Evolutionary conservation across 2,329 filamentous ascomycete genomes (phyloP), one percentile per base, ranked within the genome.

Genomic region (Lachnellula occidentalis): DNA sequence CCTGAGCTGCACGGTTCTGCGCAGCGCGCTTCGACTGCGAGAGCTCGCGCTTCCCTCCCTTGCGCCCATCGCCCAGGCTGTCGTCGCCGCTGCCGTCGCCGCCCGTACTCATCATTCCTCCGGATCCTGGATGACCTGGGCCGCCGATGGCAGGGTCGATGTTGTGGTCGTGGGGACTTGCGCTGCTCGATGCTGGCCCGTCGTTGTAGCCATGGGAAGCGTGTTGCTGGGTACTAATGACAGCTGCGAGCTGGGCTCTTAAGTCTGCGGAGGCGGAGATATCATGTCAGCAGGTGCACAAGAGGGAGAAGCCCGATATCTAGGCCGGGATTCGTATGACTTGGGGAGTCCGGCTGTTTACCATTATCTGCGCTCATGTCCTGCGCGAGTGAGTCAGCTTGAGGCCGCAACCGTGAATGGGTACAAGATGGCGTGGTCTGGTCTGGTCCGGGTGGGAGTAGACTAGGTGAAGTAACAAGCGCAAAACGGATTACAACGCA

Each of bases 21-120:
- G 94, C 94, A 27, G 94, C 94, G 62, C 94, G 87, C 76, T 97
- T 99, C 37, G 91, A 96, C 45, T 92, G 94, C 24, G 92, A 96
- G 57, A 99, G 76, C 73, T 96, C 92, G 51, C 94, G 82, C 73
- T 96, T 95, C 52, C 77, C 77, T 12, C 86, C 86, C 73, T 94
- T 92, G 50, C 86, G 80, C 59, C 85, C 81, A 59, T 88, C 68
- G 14, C 59, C 62, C 52, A 64, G 42, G 39, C 56, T 61, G 39
- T 69, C 65, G 48, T 68, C 67, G 47, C 61, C 66, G 54, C 66
- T 66, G 42, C 61, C 63, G 41, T 66, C 67, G 36, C 58, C 64
- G 45, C 63, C 64, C 24, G 57, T 60, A 45, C 61, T 63, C 62
- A 68, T 68, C 54, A 67, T 66, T 51, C 59, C 64, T 45, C 57